Conservation (phyloP, 805 yeast genomes). For the Metschnikowia proteae region DNA sequence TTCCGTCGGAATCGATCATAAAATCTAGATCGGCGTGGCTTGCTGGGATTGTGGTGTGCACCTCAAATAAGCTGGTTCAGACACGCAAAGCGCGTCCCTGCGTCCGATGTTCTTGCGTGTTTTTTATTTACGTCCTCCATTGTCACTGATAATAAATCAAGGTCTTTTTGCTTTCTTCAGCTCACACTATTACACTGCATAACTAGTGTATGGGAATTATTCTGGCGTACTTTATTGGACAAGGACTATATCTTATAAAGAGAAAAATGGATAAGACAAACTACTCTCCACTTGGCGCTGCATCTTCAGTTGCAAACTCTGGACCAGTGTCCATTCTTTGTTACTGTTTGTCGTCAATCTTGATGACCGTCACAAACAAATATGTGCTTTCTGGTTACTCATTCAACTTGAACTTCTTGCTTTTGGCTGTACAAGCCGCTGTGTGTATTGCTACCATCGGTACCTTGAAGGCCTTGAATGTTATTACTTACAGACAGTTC, state of each 20-base stretch:
- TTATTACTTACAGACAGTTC: conserved; percentile 83
- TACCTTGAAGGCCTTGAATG: conserved; percentile 65
- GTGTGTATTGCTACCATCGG: conserved; percentile 77
- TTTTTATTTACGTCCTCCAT: neutral
- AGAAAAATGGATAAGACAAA: conserved; percentile 36
- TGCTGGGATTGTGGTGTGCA: neutral
- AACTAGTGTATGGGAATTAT: conserved; percentile 36
- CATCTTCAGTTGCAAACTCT: conserved; percentile 43
- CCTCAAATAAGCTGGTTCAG: neutral
- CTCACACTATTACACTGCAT: conserved; percentile 1
- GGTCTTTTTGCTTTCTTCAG: neutral
- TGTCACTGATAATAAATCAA: neutral
- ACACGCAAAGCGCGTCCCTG: conserved; percentile 3
- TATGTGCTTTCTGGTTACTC: conserved; percentile 76
- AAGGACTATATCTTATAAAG: conserved; percentile 29
- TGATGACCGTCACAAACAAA: conserved; percentile 97
- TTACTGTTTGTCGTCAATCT: conserved; percentile 90
- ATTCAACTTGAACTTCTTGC: conserved; percentile 79
- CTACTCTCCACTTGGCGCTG: conserved; percentile 22
- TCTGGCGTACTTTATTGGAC: conserved; percentile 37
- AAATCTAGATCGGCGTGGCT: neutral
- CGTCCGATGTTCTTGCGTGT: conserved; percentile 4
- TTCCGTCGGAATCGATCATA: too few relatives aligned
- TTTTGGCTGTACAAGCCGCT: conserved; percentile 81
- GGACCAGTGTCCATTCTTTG: conserved; percentile 69